Evolutionary conservation across 768 basidiomycete species (phyloP).

Genomic region (Gyrodon lividus): DNA sequence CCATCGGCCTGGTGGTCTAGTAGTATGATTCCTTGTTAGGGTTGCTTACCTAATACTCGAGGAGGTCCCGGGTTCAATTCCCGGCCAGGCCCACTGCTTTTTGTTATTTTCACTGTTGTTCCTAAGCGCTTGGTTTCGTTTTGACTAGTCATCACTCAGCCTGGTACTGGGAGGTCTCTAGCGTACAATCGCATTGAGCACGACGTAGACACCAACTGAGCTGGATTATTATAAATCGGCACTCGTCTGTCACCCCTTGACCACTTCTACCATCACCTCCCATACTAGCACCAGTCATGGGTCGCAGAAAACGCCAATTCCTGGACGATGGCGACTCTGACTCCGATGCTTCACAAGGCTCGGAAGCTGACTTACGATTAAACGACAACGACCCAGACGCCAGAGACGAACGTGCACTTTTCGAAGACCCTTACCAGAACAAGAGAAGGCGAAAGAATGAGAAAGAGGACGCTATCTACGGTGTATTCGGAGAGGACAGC

Average conservation of each 20-base stretch:
- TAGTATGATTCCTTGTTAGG: constrained; percentile 57
- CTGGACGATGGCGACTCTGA: constrained; percentile 74
- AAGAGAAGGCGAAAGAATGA: constrained; percentile 65
- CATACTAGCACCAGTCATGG: constrained; percentile 44
- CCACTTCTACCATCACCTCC: not conserved
- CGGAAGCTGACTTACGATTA: constrained; percentile 50
- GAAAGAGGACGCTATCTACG: constrained; percentile 76
- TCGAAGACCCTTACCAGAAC: constrained; percentile 71
- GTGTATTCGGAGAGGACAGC: constrained; percentile 70
- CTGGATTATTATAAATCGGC: no score
- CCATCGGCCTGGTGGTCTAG: constrained; percentile 48
- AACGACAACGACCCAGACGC: constrained; percentile 57
- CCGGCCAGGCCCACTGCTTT: constrained; percentile 45
- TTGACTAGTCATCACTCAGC: no score
- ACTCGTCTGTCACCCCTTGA: not conserved
- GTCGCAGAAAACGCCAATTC: constrained; percentile 71
- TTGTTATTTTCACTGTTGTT: not conserved
- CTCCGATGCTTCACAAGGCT: constrained; percentile 65
- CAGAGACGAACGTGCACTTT: constrained; percentile 72
- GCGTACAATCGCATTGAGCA: no score
- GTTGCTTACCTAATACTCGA: constrained; percentile 37
- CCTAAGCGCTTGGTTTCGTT: no score
- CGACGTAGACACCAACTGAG: no score
- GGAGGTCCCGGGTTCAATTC: constrained; percentile 64
- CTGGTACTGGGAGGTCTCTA: no score